phyloP scores from a whole-genome alignment of 352 stramenopile genomes.

The Elongisporangium senticosum region DNA sequence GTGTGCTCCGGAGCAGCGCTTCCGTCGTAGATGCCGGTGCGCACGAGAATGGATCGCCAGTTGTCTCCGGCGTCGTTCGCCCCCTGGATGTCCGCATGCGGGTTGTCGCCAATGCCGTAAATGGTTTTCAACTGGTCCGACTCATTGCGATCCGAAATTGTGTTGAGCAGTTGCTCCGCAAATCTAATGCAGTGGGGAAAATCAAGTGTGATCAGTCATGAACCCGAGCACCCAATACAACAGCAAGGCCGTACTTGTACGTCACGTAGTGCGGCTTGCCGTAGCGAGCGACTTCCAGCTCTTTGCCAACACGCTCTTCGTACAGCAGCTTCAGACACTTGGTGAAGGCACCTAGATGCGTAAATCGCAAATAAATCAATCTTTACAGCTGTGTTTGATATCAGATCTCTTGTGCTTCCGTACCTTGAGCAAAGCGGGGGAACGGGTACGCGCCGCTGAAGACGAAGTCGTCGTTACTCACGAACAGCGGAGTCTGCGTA shows the following conservation, averaged over 20 bases:
- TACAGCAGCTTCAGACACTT: slow-evolving; percentile 69
- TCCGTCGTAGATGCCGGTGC: slow-evolving; percentile 81
- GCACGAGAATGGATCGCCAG: slow-evolving; percentile 85
- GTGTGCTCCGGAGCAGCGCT: slow-evolving; percentile 51
- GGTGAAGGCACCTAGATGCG: slow-evolving; percentile 54
- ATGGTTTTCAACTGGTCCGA: slow-evolving; percentile 48
- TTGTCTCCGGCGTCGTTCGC: slow-evolving; percentile 77
- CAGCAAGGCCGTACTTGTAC: slow-evolving; percentile 57
- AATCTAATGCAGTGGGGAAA: slow-evolving; percentile 26
- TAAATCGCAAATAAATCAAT: not conserved
- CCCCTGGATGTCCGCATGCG: slow-evolving; percentile 79
- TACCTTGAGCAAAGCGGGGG: slow-evolving; percentile 80
- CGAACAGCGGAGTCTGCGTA: slow-evolving; percentile 72
- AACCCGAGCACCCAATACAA: not conserved
- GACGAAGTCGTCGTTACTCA: slow-evolving; percentile 87
- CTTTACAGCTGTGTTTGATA: not conserved
- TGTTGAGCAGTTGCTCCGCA: slow-evolving; percentile 60
- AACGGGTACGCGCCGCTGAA: slow-evolving; percentile 81
- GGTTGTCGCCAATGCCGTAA: slow-evolving; percentile 89
- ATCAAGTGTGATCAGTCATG: not conserved
- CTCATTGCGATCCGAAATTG: slow-evolving; percentile 30
- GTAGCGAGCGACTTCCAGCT: slow-evolving; percentile 70
- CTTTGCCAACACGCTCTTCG: slow-evolving; percentile 54
- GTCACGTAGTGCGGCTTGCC: slow-evolving; percentile 83
- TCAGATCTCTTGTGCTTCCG: not conserved